Conservation (phyloP, 2,329 filamentous ascomycete genomes). For the Talaromyces verruculosus region DNA sequence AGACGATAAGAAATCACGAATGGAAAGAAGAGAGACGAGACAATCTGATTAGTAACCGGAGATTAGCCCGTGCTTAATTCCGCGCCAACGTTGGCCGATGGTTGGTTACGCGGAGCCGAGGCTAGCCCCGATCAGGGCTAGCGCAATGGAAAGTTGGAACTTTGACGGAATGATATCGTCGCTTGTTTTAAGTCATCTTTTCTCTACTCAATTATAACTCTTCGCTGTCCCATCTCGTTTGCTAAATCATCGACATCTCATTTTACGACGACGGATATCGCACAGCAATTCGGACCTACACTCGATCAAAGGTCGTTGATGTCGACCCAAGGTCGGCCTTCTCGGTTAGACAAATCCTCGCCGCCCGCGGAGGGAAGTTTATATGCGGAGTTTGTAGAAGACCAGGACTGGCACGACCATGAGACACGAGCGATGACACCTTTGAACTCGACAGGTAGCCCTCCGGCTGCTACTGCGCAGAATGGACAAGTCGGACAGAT, state of each 20-base stretch:
- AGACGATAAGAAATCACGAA: not conserved
- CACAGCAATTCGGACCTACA: not conserved
- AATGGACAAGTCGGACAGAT: constrained; percentile 52
- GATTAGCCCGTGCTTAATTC: constrained; percentile 12
- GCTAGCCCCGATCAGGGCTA: not conserved
- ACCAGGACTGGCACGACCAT: constrained; percentile 33
- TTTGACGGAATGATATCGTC: constrained; percentile 8
- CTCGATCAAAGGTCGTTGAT: constrained; percentile 24
- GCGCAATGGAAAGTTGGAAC: not conserved
- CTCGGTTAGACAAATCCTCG: constrained; percentile 28
- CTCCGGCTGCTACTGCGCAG: constrained; percentile 23
- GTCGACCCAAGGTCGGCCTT: constrained; percentile 28
- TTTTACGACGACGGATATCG: not conserved
- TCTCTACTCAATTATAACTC: not conserved
- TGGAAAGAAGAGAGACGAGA: constrained; percentile 24
- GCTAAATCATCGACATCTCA: not conserved
- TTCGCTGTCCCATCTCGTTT: not conserved
- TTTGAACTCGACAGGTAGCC: constrained; percentile 29
- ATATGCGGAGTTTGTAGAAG: constrained; percentile 16
- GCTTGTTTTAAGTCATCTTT: not conserved
- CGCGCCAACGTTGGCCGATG: constrained; percentile 3
- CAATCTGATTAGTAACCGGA: constrained; percentile 22
- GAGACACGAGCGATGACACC: constrained; percentile 36
- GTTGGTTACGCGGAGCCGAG: constrained; percentile 1
- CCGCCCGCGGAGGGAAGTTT: constrained; percentile 14